These are phyloP conservation scores for Lasiosphaeria ovina DNA, from an alignment of 495 filamentous ascomycete species.

Conservation along the genomic window DNA sequence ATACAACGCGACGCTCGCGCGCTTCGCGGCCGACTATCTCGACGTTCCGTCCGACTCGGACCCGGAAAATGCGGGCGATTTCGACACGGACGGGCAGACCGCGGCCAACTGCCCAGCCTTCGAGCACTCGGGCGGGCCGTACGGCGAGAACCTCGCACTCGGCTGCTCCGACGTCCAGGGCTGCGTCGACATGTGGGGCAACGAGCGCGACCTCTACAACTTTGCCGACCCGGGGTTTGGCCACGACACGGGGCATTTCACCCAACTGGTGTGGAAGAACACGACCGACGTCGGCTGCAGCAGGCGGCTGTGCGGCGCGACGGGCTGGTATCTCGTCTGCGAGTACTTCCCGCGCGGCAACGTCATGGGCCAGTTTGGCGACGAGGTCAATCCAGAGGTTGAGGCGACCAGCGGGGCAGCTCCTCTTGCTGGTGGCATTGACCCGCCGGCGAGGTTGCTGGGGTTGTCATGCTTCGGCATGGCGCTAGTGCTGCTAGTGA, in stretches of 20 bases:
- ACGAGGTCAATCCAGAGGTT: constrained; percentile 46
- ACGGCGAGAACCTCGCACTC: constrained; percentile 76
- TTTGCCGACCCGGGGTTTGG: constrained; percentile 55
- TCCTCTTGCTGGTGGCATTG: not conserved
- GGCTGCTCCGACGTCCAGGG: constrained; percentile 60
- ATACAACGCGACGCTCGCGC: constrained; percentile 66
- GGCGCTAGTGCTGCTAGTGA: not conserved
- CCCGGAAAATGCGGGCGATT: constrained; percentile 33
- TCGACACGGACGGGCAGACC: constrained; percentile 18
- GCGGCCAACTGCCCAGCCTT: constrained; percentile 51
- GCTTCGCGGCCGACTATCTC: constrained; percentile 49
- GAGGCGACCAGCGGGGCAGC: constrained; percentile 8
- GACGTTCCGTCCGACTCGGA: not conserved
- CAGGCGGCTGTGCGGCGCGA: constrained; percentile 52
- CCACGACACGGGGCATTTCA: constrained; percentile 77
- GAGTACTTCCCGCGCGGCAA: constrained; percentile 79
- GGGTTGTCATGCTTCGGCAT: not conserved
- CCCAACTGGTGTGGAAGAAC: constrained; percentile 76
- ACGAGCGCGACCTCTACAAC: constrained; percentile 61
- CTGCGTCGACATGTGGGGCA: constrained; percentile 65
- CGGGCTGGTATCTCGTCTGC: constrained; percentile 75
- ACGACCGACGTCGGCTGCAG: constrained; percentile 72
- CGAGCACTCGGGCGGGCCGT: constrained; percentile 63
- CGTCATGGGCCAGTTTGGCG: constrained; percentile 56
- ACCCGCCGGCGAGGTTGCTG: not conserved